Evolutionary conservation across 306 rosid genomes (phyloP), one percentile per base, ranked within the genome.

Genomic region (Ormosia emarginata): DNA sequence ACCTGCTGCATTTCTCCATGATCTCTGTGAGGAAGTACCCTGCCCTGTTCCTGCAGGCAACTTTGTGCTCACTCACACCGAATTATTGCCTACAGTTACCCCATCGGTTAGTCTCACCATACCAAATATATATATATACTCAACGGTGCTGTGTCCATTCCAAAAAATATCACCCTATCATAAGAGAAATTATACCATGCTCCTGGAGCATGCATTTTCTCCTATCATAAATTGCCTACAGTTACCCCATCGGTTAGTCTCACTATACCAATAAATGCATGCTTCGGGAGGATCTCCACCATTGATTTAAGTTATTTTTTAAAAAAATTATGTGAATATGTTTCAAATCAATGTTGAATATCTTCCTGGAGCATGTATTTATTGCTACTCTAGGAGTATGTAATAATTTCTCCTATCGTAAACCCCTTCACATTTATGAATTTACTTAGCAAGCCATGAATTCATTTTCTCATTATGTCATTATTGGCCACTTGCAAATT

Each of bases 221-320:
- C 24, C 0, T 24, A 24, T 24, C 24, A 24, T 24, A 24, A 24
- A 33, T 81, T 93, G 88, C 98, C 97, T 64, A 17, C 87, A 47
- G 46, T 53, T 75, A 89, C 97, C 32, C 98, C 97, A 6, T 87
- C 91, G 44, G 97, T 94, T 52, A 84, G 97, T 88, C 43, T 78
- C 87, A 59, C 39, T 75, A 12, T 46, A 47, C 67, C 44, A 44
- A 9, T 24, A 24, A 24, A 24, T 24, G 24, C 1, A 24, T 24
- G 24, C 24, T 24, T 1, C 24, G 0, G 24, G 24, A 24, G 24
- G 24, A 24, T 24, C 24, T 24, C 24, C 24, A 24, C 24, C 24
- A 24, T 24, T 24, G 24, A 24, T 24, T 24, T 24, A 24, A 24
- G 1, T 24, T 24, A 24, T 24, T 24, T 24, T 24, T 1, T 24